These are phyloP conservation scores for Penstemon davidsonii DNA, from an alignment of 257 asterid genomes.

Conservation along the genomic window DNA sequence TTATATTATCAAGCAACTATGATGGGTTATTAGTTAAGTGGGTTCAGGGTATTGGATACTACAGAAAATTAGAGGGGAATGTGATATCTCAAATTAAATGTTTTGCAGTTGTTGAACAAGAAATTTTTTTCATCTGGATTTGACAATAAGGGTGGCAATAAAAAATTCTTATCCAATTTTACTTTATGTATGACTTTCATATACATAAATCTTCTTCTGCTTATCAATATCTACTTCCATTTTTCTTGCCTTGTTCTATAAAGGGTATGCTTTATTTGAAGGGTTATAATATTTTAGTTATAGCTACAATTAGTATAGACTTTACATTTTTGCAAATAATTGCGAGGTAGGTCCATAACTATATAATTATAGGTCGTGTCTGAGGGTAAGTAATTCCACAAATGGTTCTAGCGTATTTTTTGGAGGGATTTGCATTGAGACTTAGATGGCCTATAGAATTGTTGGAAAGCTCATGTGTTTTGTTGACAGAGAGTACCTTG, in stretches of 20 bases:
- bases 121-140: slow-evolving; percentile 80
- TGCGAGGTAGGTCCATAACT: too few relatives aligned
- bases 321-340: too few relatives aligned
- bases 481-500: too few relatives aligned
- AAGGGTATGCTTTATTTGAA: too few relatives aligned
- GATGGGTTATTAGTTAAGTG: slow-evolving; percentile 88
- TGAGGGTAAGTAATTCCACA: too few relatives aligned
- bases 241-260: slow-evolving; percentile 1
- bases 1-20: slow-evolving; percentile 72
- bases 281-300: too few relatives aligned
- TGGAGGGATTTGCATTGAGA: too few relatives aligned
- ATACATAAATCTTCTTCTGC: background rate
- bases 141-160: slow-evolving; percentile 73
- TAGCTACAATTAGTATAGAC: too few relatives aligned
- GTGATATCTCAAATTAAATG: slow-evolving; percentile 79
- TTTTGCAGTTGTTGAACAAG: slow-evolving; percentile 65
- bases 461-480: too few relatives aligned
- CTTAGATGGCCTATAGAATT: too few relatives aligned
- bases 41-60: slow-evolving; percentile 80
- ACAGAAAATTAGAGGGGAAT: slow-evolving; percentile 79
- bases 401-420: too few relatives aligned
- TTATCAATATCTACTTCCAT: background rate
- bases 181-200: background rate
- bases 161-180: slow-evolving; percentile 4
- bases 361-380: too few relatives aligned